A percentile compares a stretch with the other conserved stretches of the same genome.
Evolutionary conservation across 2,329 filamentous ascomycete genomes (phyloP).

Genomic region (Alternaria brassicicola): DNA sequence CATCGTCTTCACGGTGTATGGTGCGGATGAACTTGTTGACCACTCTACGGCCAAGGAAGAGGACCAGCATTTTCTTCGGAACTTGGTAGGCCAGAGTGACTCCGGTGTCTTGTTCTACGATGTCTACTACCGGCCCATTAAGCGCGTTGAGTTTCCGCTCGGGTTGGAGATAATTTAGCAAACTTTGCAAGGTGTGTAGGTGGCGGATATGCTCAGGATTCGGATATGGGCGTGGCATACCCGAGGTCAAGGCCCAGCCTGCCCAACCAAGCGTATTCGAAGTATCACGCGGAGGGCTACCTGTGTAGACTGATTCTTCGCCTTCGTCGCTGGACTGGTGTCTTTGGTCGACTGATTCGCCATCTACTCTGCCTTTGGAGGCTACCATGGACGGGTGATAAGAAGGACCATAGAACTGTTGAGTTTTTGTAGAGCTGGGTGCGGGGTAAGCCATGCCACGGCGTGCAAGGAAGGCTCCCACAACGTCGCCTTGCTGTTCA

Average conservation of each 20-base stretch:
- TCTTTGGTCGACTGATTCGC: not conserved
- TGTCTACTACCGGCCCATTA: slow-evolving; percentile 13
- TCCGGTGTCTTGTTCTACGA: slow-evolving; percentile 19
- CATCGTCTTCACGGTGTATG: slow-evolving; percentile 15
- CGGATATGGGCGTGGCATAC: slow-evolving; percentile 11
- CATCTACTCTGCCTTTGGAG: not conserved
- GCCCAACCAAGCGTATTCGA: not conserved
- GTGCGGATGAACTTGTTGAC: slow-evolving; percentile 25
- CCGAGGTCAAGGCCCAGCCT: not conserved
- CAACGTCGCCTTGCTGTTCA: slow-evolving; percentile 10
- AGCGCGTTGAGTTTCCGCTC: slow-evolving; percentile 18
- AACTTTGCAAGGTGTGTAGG: slow-evolving; percentile 17
- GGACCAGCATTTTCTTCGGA: slow-evolving; percentile 27
- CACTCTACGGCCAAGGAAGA: slow-evolving; percentile 24
- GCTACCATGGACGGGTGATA: not conserved
- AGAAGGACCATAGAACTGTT: not conserved
- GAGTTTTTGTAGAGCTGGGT: not conserved
- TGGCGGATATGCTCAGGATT: slow-evolving; percentile 30
- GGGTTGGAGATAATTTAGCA: slow-evolving; percentile 25
- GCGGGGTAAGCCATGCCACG: slow-evolving; percentile 2
- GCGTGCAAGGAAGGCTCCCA: slow-evolving; percentile 18
- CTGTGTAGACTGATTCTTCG: slow-evolving; percentile 2
- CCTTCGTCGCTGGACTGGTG: not conserved
- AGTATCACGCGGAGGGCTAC: not conserved
- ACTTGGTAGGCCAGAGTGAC: slow-evolving; percentile 8